Evolutionary conservation across 1,284 basidiomycete genomes (phyloP).

Genomic region (Rhodotorula sp.): DNA sequence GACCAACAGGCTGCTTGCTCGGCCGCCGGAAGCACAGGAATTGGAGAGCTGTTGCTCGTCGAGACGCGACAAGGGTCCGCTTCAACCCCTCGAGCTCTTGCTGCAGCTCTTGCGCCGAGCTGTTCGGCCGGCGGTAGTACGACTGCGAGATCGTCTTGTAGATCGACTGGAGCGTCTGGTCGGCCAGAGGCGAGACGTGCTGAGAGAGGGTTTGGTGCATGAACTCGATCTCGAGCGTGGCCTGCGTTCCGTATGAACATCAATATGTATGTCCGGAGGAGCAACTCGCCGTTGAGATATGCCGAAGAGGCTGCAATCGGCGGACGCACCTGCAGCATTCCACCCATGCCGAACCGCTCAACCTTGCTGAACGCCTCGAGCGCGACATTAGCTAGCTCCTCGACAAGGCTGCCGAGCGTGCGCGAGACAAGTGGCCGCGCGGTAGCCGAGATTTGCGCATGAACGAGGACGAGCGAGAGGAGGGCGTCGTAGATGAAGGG

Average conservation of each 20-base stretch:
- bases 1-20: conserved; percentile 9
- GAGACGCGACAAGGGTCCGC: conserved; percentile 78
- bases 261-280: neutral
- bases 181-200: conserved; percentile 77
- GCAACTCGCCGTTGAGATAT: neutral
- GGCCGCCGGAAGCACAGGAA: conserved; percentile 66
- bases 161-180: conserved; percentile 77
- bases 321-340: conserved; percentile 82
- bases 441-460: conserved; percentile 80
- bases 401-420: conserved; percentile 75
- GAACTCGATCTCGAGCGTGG: conserved; percentile 98
- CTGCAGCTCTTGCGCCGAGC: conserved; percentile 50
- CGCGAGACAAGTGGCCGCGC: conserved; percentile 77
- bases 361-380: conserved; percentile 81
- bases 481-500: conserved; percentile 89
- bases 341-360: conserved; percentile 90
- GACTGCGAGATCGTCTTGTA: conserved; percentile 93
- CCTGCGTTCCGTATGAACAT: conserved; percentile 55
- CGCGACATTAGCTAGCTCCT: conserved; percentile 76
- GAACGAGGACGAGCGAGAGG: conserved; percentile 83
- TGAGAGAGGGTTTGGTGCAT: conserved; percentile 90
- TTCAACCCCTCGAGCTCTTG: conserved; percentile 82
- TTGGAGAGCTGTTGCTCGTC: conserved; percentile 87
- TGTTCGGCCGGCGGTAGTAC: conserved; percentile 66
- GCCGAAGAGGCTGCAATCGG: neutral